Base-by-base conservation (phyloP, 2,329 filamentous ascomycete species). In the Tetracladium maxilliforme region DNA sequence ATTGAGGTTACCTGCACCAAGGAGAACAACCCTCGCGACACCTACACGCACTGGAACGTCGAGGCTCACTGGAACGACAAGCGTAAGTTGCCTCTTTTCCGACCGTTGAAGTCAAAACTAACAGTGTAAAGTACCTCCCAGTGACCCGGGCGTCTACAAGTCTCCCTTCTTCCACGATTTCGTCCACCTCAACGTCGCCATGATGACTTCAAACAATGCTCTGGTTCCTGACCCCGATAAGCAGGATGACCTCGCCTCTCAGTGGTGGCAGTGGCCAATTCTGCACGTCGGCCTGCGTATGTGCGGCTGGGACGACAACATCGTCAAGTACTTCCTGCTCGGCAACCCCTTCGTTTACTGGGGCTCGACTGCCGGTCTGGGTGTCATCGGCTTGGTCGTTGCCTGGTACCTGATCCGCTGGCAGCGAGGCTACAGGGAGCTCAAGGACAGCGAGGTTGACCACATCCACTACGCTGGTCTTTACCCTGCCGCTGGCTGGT, bases 201-300 rank as follows among this genome's bases (percentile, higher is more conserved):
- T 98, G 90, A 94, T 95, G 87, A 98, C 90, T 4, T 95, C 90
- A 19, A 98, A 98, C 66, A 98, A 98, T 46, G 90, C 90, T 14
- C 71, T 98, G 22, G 83, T 98, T 12, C 90, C 90, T 4, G 90
- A 98, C 44, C 87, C 90, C 5, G 90, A 98, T 51, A 98, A 98
- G 68, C 90, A 98, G 52, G 90, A 98, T 44, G 90, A 98, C 44
- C 70, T 98, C 23, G 90, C 90, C 16, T 98, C 90, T 10, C 65
- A 84, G 37, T 94, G 86, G 63, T 98, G 90, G 90, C 86, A 98
- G 56, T 98, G 90, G 90, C 90, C 90, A 12, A 71, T 98, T 34
- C 71, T 98, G 20, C 64, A 95, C 42, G 90, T 95, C 29, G 90
- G 90, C 47, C 72, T 98, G 27, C 80, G 92, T 33, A 98, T 98